Percentiles rank a stretch among this genome's conserved stretches.
Evolutionary conservation across 495 filamentous ascomycete species (phyloP).

Genomic region (Xylaria longipes): DNA sequence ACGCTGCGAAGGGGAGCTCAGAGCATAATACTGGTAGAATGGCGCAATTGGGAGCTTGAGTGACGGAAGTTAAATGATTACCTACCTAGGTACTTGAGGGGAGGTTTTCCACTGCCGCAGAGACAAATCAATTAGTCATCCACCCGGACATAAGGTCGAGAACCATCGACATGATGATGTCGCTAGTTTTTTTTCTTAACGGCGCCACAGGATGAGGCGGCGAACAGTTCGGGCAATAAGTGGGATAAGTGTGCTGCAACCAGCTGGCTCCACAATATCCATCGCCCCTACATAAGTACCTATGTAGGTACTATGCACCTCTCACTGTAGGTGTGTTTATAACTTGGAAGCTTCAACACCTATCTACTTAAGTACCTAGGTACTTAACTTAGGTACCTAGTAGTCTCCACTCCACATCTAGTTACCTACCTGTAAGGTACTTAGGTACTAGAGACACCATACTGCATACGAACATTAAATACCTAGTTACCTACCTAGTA

Average conservation of each 20-base stretch:
- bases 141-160: not conserved
- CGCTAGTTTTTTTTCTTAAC: conserved; percentile 23
- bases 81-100: too few relatives aligned
- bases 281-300: too few relatives aligned
- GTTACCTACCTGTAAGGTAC: too few relatives aligned
- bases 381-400: too few relatives aligned
- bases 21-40: conserved; percentile 38
- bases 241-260: not conserved
- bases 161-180: conserved; percentile 30
- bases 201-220: conserved; percentile 10
- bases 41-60: conserved; percentile 34
- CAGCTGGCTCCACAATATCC: conserved; percentile 1
- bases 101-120: not conserved
- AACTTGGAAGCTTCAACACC: too few relatives aligned
- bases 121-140: conserved; percentile 26
- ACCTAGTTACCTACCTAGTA: too few relatives aligned
- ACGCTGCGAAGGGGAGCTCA: conserved; percentile 32
- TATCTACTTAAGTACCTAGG: too few relatives aligned
- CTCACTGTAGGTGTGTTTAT: too few relatives aligned
- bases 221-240: not conserved
- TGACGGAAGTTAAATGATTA: conserved; percentile 35
- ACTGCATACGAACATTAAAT: too few relatives aligned
- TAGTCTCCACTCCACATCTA: too few relatives aligned
- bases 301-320: too few relatives aligned
- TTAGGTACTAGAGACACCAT: too few relatives aligned